Conservation (phyloP, 257 asterid genomes). For the Solanum piurae region DNA sequence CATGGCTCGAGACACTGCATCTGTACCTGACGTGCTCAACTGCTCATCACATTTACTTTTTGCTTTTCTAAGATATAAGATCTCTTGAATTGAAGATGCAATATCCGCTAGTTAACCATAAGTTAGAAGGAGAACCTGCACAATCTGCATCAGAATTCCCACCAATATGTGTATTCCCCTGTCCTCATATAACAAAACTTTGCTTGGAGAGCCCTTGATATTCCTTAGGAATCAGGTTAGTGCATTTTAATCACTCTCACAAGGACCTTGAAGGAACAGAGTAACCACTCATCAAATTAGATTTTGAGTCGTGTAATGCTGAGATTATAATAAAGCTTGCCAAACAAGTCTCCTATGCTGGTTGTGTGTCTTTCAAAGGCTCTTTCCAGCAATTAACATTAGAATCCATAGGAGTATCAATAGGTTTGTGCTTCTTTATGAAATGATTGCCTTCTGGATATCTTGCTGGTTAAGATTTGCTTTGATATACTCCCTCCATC, state of each 20-base stretch:
- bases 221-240: not conserved
- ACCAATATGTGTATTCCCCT: not conserved
- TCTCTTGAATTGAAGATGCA: not conserved
- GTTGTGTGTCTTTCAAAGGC: not conserved
- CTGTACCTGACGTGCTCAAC: not conserved
- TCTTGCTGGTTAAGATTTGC: not conserved
- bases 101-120: not conserved
- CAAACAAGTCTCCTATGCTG: not conserved
- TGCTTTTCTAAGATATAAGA: not conserved
- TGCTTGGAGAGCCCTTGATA: not conserved
- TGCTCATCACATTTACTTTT: not conserved
- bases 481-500: not conserved
- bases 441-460: not conserved
- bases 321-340: not conserved
- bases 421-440: not conserved
- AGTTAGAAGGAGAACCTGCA: not conserved
- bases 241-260: not conserved
- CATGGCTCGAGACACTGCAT: not conserved
- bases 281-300: not conserved
- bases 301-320: not conserved
- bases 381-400: not conserved
- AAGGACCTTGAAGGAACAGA: not conserved
- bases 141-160: not conserved
- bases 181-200: not conserved
- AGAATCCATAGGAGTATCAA: not conserved